Conservation (phyloP, 1,139 yeast species). For the Meyerozyma smithsonii region DNA sequence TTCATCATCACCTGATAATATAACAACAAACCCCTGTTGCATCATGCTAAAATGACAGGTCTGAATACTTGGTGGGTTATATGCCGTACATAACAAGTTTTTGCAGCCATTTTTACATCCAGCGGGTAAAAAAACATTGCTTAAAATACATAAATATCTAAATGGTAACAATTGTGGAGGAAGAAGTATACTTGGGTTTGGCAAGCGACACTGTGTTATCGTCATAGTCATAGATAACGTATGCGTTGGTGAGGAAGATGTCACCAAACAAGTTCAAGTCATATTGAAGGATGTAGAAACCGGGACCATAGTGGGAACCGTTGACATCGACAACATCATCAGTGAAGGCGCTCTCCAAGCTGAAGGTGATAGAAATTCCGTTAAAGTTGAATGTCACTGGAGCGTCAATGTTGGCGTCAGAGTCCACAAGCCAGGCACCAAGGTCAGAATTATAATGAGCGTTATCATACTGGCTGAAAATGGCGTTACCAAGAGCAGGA, state of each 20-base stretch:
- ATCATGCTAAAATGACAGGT: no score
- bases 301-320: background rate
- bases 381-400: slow-evolving; percentile 9
- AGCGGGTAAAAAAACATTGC: background rate
- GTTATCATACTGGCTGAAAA: slow-evolving; percentile 10
- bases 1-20: no score
- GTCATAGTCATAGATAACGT: slow-evolving; percentile 17
- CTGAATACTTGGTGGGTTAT: no score
- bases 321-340: background rate
- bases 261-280: no score
- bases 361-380: slow-evolving; percentile 10
- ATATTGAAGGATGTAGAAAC: slow-evolving; percentile 8
- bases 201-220: slow-evolving; percentile 14
- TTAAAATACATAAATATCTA: background rate
- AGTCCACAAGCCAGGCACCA: background rate
- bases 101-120: no score
- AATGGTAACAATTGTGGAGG: slow-evolving; percentile 2
- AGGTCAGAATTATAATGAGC: background rate
- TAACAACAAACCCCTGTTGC: no score
- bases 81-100: no score
- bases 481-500: slow-evolving; percentile 6
- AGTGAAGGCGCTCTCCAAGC: slow-evolving; percentile 1
- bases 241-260: slow-evolving; percentile 17
- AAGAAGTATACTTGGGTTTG: slow-evolving; percentile 11
- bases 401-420: no score